These are phyloP conservation scores for Chrysopogon serrulatus DNA, from an alignment of 176 grass and related monocot species.

Conservation along the genomic window DNA sequence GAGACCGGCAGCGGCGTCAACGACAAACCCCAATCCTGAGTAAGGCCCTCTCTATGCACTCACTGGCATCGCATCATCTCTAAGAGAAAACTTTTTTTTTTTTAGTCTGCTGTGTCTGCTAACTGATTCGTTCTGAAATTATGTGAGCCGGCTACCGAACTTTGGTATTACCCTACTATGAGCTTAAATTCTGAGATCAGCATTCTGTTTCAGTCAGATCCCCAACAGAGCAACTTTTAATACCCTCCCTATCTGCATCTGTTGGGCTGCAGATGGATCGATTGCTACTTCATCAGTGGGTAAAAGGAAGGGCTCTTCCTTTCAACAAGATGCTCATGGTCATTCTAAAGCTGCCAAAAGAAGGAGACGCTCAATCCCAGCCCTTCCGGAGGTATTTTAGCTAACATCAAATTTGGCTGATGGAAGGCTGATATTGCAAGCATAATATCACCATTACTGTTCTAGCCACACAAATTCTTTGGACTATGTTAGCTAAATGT, in stretches of 20 bases:
- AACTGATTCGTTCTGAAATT: too few relatives aligned
- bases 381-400: background rate
- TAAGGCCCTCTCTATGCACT: background rate
- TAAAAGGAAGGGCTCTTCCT: background rate
- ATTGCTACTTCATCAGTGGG: background rate
- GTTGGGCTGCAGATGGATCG: background rate
- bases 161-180: too few relatives aligned
- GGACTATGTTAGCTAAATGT: too few relatives aligned
- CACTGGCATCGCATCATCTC: background rate
- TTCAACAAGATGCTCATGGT: background rate
- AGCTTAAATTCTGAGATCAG: too few relatives aligned
- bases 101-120: too few relatives aligned
- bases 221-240: too few relatives aligned
- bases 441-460: background rate
- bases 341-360: background rate
- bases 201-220: too few relatives aligned
- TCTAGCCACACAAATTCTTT: background rate
- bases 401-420: background rate
- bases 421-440: background rate
- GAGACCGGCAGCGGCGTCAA: too few relatives aligned
- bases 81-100: background rate
- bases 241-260: background rate
- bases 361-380: background rate
- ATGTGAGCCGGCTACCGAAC: too few relatives aligned
- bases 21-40: too few relatives aligned